Evolutionary conservation across 2,329 filamentous ascomycete genomes (phyloP), one percentile per base, ranked within the genome.

Genomic region (Rhinocladiella similis): DNA sequence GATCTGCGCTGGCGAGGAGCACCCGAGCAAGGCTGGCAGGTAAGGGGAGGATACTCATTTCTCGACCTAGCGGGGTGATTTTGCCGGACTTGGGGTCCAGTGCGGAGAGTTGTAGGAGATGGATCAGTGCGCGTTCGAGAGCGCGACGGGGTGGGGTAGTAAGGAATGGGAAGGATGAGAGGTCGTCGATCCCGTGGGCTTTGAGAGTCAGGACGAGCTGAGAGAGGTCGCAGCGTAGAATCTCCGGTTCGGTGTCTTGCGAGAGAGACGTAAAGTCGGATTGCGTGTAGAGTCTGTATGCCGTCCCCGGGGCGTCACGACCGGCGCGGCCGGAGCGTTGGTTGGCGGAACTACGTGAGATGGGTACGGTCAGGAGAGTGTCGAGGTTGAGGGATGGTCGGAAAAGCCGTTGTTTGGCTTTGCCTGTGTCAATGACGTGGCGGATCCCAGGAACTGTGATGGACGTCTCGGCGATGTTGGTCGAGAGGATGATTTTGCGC

Each of bases 401-500:
- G 70, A 91, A 99, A 63, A 96, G 89, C 73, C 97, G 97, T 62
- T 95, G 83, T 70, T 99, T 99, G 7, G 89, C 90, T 67, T 97
- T 97, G 45, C 94, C 94, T 53, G 89, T 89, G 69, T 99, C 94
- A 18, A 99, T 82, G 9, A 99, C 93, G 65, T 89, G 94, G 3
- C 90, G 85, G 5, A 99, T 91, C 1, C 94, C 94, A 0, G 93
- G 89, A 0, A 99, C 92, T 0, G 94, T 99, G 57, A 99, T 89
- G 1, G 94, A 97, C 0, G 94, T 97, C 72, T 99, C 94, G n/a
- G 94, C 94, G 66, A 99, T 97, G 68, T 99, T 99, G 13, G 94
- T 99, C 0, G 92, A 88, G 0, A 99, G 77, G 0, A 99, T 91
- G 12, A 97, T 82, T 69, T 97, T 97, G 42, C 94, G 83, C 0